Base-by-base conservation (phyloP, 345 rosid species). In the Linum usitatissimum region DNA sequence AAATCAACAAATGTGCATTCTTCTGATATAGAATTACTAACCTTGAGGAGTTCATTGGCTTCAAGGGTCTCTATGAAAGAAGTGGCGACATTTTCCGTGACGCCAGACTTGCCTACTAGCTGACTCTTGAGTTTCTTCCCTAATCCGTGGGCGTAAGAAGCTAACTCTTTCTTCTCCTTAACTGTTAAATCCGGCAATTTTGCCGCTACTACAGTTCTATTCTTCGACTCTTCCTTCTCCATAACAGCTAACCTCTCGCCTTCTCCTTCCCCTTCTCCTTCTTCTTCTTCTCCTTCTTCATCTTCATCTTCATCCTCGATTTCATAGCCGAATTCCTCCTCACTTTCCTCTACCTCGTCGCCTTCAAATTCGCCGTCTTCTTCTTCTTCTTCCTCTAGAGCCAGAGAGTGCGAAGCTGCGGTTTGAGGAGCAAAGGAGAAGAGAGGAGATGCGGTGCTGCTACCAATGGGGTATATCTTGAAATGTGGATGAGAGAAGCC, bases 151-250 rank as follows among this genome's bases (percentile, higher is more conserved):
- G 91, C 96, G 63, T 83, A 84, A 8, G 91, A 84, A 57, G 89
- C 88, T 53, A 89, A 70, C 64, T 89, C 94, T 71, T 89, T 89
- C 87, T 89, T 89, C 75, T 89, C 96, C 82, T 84, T 86, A 71
- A 79, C 78, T 6, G 87, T 70, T 74, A 89, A 60, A 56, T 58
- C 80, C 62, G 81, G 76, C 21, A 55, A 53, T 30, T 68, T 45
- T n/a, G n/a, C n/a, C 14, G 49, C 49, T 19, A n/a, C 40, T 21
- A 21, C 48, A 31, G 28, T 57, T 42, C 45, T n/a, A n/a, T n/a
- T 48, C 66, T 45, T 60, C 53, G 23, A 14, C 18, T 0, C 64
- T 23, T 39, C 38, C 71, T 62, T 28, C 18, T 42, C 62, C 42
- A 42, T 31, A 31, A 31, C n/a, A 1, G 18, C 30, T 1, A 57